Percentiles rank a stretch among this genome's conserved stretches.
Evolutionary conservation across 2,329 filamentous ascomycete species (phyloP).

Genomic region (Aschersonia sp.): DNA sequence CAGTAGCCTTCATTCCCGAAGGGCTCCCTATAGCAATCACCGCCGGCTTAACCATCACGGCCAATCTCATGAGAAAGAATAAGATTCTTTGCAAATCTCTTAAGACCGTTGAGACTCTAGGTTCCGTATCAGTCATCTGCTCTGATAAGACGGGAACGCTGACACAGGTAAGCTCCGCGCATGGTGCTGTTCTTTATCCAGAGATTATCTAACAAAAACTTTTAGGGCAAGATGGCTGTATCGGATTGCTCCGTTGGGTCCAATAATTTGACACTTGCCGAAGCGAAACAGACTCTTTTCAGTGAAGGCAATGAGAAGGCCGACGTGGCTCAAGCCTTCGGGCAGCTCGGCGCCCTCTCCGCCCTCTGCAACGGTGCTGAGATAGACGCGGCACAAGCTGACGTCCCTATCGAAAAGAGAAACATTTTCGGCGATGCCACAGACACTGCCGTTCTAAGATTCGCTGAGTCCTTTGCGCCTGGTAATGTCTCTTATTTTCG

Average conservation of each 20-base stretch:
- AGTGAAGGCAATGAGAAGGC: slow-evolving; percentile 17
- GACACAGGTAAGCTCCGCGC: slow-evolving; percentile 27
- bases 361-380: slow-evolving; percentile 63
- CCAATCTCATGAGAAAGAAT: slow-evolving; percentile 63
- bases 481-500: slow-evolving; percentile 45
- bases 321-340: slow-evolving; percentile 18
- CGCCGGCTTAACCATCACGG: slow-evolving; percentile 58
- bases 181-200: background rate
- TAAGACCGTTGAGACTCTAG: slow-evolving; percentile 64
- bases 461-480: slow-evolving; percentile 44
- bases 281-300: slow-evolving; percentile 27
- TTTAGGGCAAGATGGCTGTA: slow-evolving; percentile 56
- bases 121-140: slow-evolving; percentile 58
- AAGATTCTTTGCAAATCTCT: slow-evolving; percentile 68
- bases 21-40: slow-evolving; percentile 57
- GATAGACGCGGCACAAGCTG: slow-evolving; percentile 51
- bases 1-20: slow-evolving; percentile 64
- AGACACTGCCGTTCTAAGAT: slow-evolving; percentile 58
- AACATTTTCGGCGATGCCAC: slow-evolving; percentile 64
- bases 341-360: slow-evolving; percentile 45
- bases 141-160: slow-evolving; percentile 66
- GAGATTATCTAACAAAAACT: slow-evolving; percentile 4
- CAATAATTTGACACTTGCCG: slow-evolving; percentile 32
- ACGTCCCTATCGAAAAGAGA: slow-evolving; percentile 43
- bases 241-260: slow-evolving; percentile 50